A percentile compares a stretch with the other conserved stretches of the same genome.
phyloP scores from a whole-genome alignment of 2,329 filamentous ascomycete species.

The Claviceps africana region DNA sequence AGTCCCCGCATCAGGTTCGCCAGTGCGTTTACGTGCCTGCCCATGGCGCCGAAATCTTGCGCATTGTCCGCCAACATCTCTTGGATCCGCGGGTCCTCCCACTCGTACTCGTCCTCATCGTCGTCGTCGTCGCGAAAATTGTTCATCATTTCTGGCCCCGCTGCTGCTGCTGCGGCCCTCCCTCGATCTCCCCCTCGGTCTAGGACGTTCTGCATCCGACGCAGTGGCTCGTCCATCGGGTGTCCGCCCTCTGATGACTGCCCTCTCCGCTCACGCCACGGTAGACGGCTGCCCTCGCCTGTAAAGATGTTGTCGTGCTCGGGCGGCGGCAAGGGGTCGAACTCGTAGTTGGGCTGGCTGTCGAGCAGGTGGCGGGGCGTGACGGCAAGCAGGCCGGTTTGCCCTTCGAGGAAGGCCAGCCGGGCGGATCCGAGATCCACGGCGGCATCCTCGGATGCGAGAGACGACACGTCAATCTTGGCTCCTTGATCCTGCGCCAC shows the following conservation, averaged over 20 bases:
- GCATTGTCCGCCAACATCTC: too few relatives aligned
- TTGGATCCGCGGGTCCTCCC: too few relatives aligned
- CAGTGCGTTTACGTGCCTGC: too few relatives aligned
- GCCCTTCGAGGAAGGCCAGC: slow-evolving; percentile 66
- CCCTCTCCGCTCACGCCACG: slow-evolving; percentile 23
- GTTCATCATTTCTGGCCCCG: slow-evolving; percentile 1
- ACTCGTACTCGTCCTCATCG: slow-evolving; percentile 13
- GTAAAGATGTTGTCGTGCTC: slow-evolving; percentile 39
- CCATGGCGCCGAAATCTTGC: too few relatives aligned
- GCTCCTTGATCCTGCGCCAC: slow-evolving; percentile 42
- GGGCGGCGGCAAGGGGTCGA: slow-evolving; percentile 67
- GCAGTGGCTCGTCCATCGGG: slow-evolving; percentile 12
- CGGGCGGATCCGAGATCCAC: slow-evolving; percentile 45
- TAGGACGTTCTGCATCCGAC: slow-evolving; percentile 16
- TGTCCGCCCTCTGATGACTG: not conserved
- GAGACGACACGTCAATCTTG: slow-evolving; percentile 25
- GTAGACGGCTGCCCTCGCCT: slow-evolving; percentile 25
- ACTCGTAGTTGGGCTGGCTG: slow-evolving; percentile 54
- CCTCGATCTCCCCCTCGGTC: slow-evolving; percentile 5
- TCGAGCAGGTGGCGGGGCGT: slow-evolving; percentile 53
- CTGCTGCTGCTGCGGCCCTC: slow-evolving; percentile 1
- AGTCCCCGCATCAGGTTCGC: too few relatives aligned
- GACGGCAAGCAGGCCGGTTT: slow-evolving; percentile 53
- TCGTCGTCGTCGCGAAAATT: not conserved
- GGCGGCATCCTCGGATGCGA: slow-evolving; percentile 26